Base-by-base conservation (phyloP, 202 grass and related monocot species). In the Musa balbisiana region DNA sequence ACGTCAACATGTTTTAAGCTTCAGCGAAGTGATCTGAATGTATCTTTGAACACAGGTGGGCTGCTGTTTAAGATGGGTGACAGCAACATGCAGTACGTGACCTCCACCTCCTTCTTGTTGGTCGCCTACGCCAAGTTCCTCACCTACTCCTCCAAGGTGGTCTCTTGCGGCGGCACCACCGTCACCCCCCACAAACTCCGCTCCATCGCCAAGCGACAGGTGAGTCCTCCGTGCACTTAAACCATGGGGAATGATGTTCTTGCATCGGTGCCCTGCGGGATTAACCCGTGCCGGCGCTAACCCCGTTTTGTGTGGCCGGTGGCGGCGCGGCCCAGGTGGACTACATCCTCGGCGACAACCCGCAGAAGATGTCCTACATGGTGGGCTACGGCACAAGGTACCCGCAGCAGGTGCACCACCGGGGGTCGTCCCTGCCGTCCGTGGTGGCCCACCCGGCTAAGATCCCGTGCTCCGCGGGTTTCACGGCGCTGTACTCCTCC, bases 311-410 rank as follows among this genome's bases (percentile, higher is more conserved):
- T 71, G 68, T 51, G 49, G 49, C 24, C 11, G 20, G 1, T 66
- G 19, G 20, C 24, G 19, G 9, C 4, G 63, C 20, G 19, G 22
- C 49, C 10, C 53, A 75, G 73, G 73, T 75, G 55, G 73, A 75
- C 73, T 75, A 75, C 73, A 49, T 75, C 29, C 54, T 75, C 22
- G 73, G 73, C 15, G 55, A 59, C 53, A 75, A 75, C 73, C 73
- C 73, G 25, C 55, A 43, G 9, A 22, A 9, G 8, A 63, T 75
- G 73, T 62, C 73, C 15, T 75, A 75, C 73, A 75, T 75, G 73
- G 55, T 75, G 73, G 73, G 73, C 13, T 75, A 75, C 10, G 73
- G 73, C 27, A 10, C 73, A 50, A 59, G 55, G 13, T 75, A 62
- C 27, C 73, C 73, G 29, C 9, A 62, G 27, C 24, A 33, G 8